Conservation (phyloP, 78 protist genomes). For the Dictyostelium citrinum region DNA sequence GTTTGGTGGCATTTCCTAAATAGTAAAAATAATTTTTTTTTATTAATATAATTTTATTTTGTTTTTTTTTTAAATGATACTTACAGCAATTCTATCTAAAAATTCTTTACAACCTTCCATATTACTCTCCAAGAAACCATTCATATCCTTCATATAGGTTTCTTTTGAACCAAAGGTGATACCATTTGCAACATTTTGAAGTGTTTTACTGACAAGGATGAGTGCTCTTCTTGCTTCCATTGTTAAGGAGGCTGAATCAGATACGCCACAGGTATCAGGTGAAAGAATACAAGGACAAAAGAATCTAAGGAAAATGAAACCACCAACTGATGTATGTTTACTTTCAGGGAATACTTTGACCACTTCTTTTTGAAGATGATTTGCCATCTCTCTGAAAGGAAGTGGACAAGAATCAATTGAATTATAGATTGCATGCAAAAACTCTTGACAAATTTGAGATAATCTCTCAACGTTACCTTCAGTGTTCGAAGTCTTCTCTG, state of each 20-base stretch:
- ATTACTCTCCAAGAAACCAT: constrained; percentile 67
- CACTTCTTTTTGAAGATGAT: constrained; percentile 67
- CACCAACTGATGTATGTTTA: constrained; percentile 81
- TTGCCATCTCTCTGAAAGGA: constrained; percentile 78
- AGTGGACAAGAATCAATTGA: constrained; percentile 40
- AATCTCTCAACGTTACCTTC: constrained; percentile 55
- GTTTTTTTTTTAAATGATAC: not conserved
- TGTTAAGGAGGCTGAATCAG: constrained; percentile 18
- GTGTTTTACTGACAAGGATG: constrained; percentile 50
- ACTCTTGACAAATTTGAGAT: constrained; percentile 63
- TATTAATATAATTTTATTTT: not conserved
- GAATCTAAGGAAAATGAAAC: constrained; percentile 79
- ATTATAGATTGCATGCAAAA: constrained; percentile 22
- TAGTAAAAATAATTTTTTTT: not conserved
- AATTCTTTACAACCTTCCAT: constrained; percentile 46
- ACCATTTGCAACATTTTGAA: constrained; percentile 82
- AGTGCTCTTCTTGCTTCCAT: constrained; percentile 62
- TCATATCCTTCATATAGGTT: constrained; percentile 76
- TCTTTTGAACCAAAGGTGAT: constrained; percentile 74
- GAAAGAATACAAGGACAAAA: constrained; percentile 67
- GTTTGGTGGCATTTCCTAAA: constrained; percentile 30
- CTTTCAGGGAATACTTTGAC: constrained; percentile 71
- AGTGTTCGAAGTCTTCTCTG: constrained; percentile 49
- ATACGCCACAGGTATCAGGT: constrained; percentile 70
- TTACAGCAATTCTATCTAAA: constrained; percentile 67